phyloP scores from a whole-genome alignment of 371 early-diverging fungal genomes.

The Mortierella sp. region DNA sequence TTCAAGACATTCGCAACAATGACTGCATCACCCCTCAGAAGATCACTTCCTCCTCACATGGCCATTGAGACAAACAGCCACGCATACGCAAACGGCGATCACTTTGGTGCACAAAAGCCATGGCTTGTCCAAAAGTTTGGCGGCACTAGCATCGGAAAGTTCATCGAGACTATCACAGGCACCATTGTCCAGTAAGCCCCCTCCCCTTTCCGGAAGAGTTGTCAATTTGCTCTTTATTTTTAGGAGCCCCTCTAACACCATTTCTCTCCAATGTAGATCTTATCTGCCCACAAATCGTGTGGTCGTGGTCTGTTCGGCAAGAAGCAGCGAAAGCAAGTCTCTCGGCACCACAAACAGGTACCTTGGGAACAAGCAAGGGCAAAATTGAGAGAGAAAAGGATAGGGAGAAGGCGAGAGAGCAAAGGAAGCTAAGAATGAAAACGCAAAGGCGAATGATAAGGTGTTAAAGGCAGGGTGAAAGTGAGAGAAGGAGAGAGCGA shows the following conservation, averaged over 20 bases:
- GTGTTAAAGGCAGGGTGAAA: too few species aligned
- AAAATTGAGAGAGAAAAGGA: too few species aligned
- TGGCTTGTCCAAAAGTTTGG: constrained; percentile 92
- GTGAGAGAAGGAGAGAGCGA: too few species aligned
- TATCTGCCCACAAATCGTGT: constrained; percentile 77
- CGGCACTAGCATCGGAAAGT: constrained; percentile 92
- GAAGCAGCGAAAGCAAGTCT: constrained; percentile 83
- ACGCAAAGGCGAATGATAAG: too few species aligned
- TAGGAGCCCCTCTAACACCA: too few species aligned
- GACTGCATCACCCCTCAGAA: constrained; percentile 38
- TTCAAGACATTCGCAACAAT: constrained; percentile 1
- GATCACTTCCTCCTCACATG: constrained; percentile 26
- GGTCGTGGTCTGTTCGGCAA: constrained; percentile 89
- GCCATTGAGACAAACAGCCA: constrained; percentile 14
- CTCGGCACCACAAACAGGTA: constrained; percentile 75
- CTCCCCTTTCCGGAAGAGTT: too few species aligned
- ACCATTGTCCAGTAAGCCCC: constrained; percentile 71
- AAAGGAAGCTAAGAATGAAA: too few species aligned
- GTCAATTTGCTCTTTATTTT: too few species aligned
- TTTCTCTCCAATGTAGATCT: constrained; percentile 46
- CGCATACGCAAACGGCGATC: neutral
- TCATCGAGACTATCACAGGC: constrained; percentile 72
- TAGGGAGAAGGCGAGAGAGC: too few species aligned
- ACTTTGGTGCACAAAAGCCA: constrained; percentile 47
- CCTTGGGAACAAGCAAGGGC: too few species aligned